Percentiles rank a stretch among this genome's conserved stretches.
Conservation (phyloP, 2,329 filamentous ascomycete species). For the Penicillium verrucosum region DNA sequence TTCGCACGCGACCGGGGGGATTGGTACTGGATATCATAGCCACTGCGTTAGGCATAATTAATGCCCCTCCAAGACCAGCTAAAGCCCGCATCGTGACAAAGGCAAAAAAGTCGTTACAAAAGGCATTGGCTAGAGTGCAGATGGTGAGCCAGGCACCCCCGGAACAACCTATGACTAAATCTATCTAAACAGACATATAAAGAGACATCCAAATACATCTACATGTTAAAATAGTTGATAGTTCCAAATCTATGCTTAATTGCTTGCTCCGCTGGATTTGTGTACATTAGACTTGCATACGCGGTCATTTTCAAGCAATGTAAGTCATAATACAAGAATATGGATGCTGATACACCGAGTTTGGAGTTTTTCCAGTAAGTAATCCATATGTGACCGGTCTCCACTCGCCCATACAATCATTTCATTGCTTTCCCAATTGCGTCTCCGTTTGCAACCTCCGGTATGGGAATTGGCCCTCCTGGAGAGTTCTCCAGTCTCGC, state of each 20-base stretch:
- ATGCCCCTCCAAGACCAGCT: constrained; percentile 50
- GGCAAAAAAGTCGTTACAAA: constrained; percentile 42
- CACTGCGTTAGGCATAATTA: constrained; percentile 54
- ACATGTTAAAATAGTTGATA: too few relatives aligned
- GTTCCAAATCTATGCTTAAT: too few relatives aligned
- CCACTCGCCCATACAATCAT: not conserved
- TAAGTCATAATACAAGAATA: too few relatives aligned
- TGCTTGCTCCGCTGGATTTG: too few relatives aligned
- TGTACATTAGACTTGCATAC: too few relatives aligned
- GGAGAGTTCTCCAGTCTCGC: constrained; percentile 65
- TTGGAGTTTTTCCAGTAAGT: not conserved
- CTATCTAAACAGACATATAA: too few relatives aligned
- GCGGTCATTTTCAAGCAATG: too few relatives aligned
- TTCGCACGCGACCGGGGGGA: constrained; percentile 46
- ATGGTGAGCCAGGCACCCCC: constrained; percentile 56
- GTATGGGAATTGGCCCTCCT: constrained; percentile 63
- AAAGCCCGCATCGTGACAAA: constrained; percentile 48
- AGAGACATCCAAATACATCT: too few relatives aligned
- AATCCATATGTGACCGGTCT: not conserved
- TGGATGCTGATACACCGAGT: not conserved
- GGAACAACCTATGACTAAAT: not conserved
- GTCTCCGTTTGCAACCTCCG: constrained; percentile 21
- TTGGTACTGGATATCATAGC: constrained; percentile 50
- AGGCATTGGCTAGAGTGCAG: constrained; percentile 53
- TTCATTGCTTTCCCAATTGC: not conserved